phyloP scores from a whole-genome alignment of 371 early-diverging fungal species.

The Rhizopus arrhizus region DNA sequence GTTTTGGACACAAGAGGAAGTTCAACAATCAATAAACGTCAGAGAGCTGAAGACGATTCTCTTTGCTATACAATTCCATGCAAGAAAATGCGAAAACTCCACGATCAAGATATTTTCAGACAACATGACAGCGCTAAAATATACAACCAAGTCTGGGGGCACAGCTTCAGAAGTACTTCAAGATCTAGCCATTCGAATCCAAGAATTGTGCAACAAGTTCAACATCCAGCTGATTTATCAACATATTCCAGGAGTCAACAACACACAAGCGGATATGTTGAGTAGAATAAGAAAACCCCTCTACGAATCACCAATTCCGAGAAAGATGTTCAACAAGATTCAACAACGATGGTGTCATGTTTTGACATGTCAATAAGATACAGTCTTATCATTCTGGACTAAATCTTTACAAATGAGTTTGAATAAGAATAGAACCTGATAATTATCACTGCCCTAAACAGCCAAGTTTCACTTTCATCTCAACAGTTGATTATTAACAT shows the following conservation, averaged over 20 bases:
- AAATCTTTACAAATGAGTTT: too few species aligned
- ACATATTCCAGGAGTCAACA: slow-evolving; percentile 1
- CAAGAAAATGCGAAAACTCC: background rate
- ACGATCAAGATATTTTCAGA: background rate
- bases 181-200: background rate
- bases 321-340: too few species aligned
- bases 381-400: too few species aligned
- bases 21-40: slow-evolving; percentile 19
- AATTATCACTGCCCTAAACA: too few species aligned
- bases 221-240: background rate
- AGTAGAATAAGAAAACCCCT: background rate
- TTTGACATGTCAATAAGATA: too few species aligned
- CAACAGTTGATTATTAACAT: too few species aligned
- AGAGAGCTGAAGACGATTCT: slow-evolving; percentile 19
- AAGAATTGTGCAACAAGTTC: slow-evolving; percentile 3
- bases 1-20: slow-evolving; percentile 15
- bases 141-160: slow-evolving; percentile 6
- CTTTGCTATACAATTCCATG: slow-evolving; percentile 6
- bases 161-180: slow-evolving; percentile 7
- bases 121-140: slow-evolving; percentile 6
- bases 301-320: too few species aligned
- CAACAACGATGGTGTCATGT: too few species aligned
- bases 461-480: too few species aligned
- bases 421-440: too few species aligned
- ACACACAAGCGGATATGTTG: background rate